A percentile compares a stretch with the other conserved stretches of the same genome.
Evolutionary conservation across 148 eudicot genomes (phyloP).

Genomic region (Nepenthes gracilis): DNA sequence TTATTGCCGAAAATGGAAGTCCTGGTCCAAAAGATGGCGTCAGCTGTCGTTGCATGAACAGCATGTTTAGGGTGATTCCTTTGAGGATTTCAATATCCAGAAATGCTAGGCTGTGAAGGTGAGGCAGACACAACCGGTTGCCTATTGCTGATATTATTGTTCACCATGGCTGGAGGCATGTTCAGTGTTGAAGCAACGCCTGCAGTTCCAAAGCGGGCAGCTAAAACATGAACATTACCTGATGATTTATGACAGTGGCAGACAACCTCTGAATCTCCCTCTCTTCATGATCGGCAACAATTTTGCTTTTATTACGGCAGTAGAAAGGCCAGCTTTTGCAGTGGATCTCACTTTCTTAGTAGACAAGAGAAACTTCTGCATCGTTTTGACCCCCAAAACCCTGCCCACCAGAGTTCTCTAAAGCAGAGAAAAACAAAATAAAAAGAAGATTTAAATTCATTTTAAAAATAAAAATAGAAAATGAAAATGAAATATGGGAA

Average conservation of each 20-base stretch:
- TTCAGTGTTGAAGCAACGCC: slow-evolving; percentile 31
- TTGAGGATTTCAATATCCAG: slow-evolving; percentile 50
- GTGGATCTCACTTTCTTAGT: slow-evolving; percentile 55
- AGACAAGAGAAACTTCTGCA: slow-evolving; percentile 43
- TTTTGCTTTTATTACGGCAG: slow-evolving; percentile 75
- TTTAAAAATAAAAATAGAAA: too few relatives aligned
- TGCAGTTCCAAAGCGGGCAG: slow-evolving; percentile 40
- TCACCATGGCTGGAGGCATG: slow-evolving; percentile 17
- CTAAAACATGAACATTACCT: slow-evolving; percentile 48
- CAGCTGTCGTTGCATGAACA: slow-evolving; percentile 55
- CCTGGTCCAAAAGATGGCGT: slow-evolving; percentile 77
- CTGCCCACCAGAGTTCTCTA: slow-evolving; percentile 23
- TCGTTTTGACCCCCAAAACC: slow-evolving; percentile 25
- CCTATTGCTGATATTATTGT: slow-evolving; percentile 32
- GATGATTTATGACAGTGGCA: slow-evolving; percentile 79
- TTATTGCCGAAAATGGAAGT: slow-evolving; percentile 63
- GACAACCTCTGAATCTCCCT: slow-evolving; percentile 83
- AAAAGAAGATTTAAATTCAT: background rate
- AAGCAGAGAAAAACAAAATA: background rate
- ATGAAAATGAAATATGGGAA: background rate
- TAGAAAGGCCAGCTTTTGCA: slow-evolving; percentile 71
- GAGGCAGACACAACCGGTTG: slow-evolving; percentile 36
- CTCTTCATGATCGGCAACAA: slow-evolving; percentile 88
- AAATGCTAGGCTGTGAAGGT: slow-evolving; percentile 44
- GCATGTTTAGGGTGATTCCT: slow-evolving; percentile 45